phyloP scores from a whole-genome alignment of 257 asterid genomes.

The Ocimum tenuiflorum region DNA sequence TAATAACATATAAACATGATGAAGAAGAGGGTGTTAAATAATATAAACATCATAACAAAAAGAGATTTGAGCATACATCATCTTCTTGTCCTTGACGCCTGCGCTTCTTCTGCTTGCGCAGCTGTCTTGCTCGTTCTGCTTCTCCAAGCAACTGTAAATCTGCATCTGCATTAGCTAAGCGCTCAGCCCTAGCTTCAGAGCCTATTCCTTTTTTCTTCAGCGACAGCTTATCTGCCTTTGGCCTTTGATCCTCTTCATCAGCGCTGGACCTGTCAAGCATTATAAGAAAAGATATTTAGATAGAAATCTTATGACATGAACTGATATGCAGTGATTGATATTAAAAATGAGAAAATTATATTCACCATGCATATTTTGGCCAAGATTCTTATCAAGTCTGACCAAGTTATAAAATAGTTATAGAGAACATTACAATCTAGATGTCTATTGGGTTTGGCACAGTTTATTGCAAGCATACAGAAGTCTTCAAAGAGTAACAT shows the following conservation, averaged over 20 bases:
- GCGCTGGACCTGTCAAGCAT: constrained; percentile 41
- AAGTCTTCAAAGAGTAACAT: neutral
- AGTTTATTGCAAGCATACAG: neutral
- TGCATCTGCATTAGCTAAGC: constrained; percentile 69
- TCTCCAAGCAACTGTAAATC: constrained; percentile 83
- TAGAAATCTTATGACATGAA: constrained; percentile 4
- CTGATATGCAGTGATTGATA: neutral
- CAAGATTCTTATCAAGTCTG: neutral
- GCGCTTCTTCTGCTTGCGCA: constrained; percentile 79
- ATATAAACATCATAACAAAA: neutral
- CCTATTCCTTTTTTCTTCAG: constrained; percentile 86
- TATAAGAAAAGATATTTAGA: constrained; percentile 1
- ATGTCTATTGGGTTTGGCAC: neutral
- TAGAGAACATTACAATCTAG: neutral
- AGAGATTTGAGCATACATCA: constrained; percentile 42
- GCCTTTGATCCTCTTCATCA: constrained; percentile 46
- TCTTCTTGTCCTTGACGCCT: constrained; percentile 94
- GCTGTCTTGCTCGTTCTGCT: constrained; percentile 77
- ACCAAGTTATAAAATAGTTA: neutral
- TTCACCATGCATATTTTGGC: neutral
- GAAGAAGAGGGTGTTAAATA: neutral
- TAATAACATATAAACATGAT: neutral
- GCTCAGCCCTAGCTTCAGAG: constrained; percentile 85
- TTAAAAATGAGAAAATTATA: neutral
- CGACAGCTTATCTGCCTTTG: constrained; percentile 61